Percentiles rank a stretch among this genome's conserved stretches.
Evolutionary conservation across 2,329 filamentous ascomycete species (phyloP).

Genomic region (Penicillium sp.): DNA sequence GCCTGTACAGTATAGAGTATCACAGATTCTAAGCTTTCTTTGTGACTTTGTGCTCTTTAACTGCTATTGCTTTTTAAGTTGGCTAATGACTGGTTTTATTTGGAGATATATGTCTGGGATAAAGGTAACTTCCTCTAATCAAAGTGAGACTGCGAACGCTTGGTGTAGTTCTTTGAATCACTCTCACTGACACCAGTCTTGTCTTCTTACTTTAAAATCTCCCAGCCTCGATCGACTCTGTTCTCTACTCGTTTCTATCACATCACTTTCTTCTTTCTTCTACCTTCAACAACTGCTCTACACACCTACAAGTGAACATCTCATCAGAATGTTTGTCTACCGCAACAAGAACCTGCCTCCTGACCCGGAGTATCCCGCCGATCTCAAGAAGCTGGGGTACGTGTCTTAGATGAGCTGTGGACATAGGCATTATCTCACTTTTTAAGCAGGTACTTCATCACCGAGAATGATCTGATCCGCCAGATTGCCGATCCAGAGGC

Average conservation of each 20-base stretch:
- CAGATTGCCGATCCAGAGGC: slow-evolving; percentile 62
- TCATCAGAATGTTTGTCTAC: slow-evolving; percentile 67
- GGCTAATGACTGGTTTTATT: not conserved
- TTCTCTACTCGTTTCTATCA: too few species aligned
- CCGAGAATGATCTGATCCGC: slow-evolving; percentile 68
- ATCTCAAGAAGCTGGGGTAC: slow-evolving; percentile 70
- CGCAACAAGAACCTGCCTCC: slow-evolving; percentile 63
- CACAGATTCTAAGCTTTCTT: slow-evolving; percentile 2
- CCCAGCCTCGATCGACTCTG: not conserved
- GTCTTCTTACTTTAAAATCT: not conserved
- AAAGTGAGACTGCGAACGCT: not conserved
- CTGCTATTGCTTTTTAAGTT: not conserved
- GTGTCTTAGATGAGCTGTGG: slow-evolving; percentile 13
- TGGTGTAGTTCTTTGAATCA: not conserved
- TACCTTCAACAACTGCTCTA: not conserved
- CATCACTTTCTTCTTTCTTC: not conserved
- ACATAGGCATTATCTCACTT: not conserved
- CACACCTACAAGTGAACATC: not conserved
- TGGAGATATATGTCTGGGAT: not conserved
- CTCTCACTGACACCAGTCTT: not conserved
- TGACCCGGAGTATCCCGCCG: slow-evolving; percentile 61
- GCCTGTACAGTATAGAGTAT: slow-evolving; percentile 25
- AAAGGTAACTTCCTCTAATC: not conserved
- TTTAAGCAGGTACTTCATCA: slow-evolving; percentile 67
- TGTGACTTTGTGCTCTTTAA: not conserved